phyloP scores from a whole-genome alignment of 495 filamentous ascomycete species.

The Aspergillus taichungensis region DNA sequence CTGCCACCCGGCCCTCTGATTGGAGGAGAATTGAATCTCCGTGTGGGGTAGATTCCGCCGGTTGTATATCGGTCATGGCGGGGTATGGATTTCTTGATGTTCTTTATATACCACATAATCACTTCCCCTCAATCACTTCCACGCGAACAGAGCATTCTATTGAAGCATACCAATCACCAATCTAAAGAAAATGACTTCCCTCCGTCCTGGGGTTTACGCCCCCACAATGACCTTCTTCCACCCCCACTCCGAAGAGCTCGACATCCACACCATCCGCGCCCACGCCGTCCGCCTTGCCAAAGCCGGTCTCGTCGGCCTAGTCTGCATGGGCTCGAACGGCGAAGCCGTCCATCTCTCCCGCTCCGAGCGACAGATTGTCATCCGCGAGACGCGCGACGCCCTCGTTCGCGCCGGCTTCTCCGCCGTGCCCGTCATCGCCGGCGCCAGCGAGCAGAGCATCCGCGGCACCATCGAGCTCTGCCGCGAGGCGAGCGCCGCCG shows the following conservation, averaged over 20 bases:
- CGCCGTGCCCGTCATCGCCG: slow-evolving; percentile 70
- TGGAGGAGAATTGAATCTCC: slow-evolving; percentile 10
- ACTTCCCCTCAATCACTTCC: not conserved
- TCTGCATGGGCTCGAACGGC: slow-evolving; percentile 86
- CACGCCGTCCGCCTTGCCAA: slow-evolving; percentile 75
- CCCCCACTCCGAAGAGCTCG: slow-evolving; percentile 70
- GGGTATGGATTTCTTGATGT: too few relatives aligned
- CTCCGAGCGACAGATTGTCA: slow-evolving; percentile 67
- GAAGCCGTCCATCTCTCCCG: slow-evolving; percentile 77
- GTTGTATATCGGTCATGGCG: too few relatives aligned
- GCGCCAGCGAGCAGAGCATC: slow-evolving; percentile 70
- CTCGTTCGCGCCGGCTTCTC: slow-evolving; percentile 73
- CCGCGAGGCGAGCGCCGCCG: slow-evolving; percentile 57
- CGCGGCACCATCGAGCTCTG: slow-evolving; percentile 66
- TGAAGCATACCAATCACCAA: too few relatives aligned
- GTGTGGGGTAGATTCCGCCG: not conserved
- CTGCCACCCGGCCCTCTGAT: slow-evolving; percentile 1
- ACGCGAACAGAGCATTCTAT: not conserved
- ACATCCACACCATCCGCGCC: slow-evolving; percentile 66
- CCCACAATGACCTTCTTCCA: slow-evolving; percentile 91
- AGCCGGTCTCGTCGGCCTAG: slow-evolving; percentile 72
- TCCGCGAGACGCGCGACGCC: slow-evolving; percentile 69
- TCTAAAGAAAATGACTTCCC: slow-evolving; percentile 35
- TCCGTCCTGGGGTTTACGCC: slow-evolving; percentile 79
- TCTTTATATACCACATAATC: too few relatives aligned